These are phyloP conservation scores for Castanea crenata DNA, from an alignment of 306 rosid species.

Conservation along the genomic window DNA sequence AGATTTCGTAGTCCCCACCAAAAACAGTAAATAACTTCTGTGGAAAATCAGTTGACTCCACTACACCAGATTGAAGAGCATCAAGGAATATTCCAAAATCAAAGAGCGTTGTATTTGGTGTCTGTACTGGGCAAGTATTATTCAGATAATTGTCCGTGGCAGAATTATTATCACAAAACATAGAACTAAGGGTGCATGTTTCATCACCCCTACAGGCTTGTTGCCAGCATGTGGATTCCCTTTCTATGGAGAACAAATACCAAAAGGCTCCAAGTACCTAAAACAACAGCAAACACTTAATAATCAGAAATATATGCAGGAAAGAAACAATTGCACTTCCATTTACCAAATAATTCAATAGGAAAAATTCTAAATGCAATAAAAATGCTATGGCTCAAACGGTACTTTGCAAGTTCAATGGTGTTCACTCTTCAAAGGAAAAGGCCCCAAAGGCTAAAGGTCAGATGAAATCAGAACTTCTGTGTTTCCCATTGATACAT, in stretches of 20 bases:
- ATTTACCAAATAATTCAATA: neutral
- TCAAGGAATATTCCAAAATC: slow-evolving; percentile 87
- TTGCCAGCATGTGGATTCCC: slow-evolving; percentile 91
- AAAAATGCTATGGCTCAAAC: neutral
- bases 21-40: slow-evolving; percentile 84
- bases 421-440: neutral
- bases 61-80: slow-evolving; percentile 90
- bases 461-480: neutral
- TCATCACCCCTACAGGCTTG: slow-evolving; percentile 37
- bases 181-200: slow-evolving; percentile 29
- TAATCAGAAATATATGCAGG: slow-evolving; percentile 28
- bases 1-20: slow-evolving; percentile 95
- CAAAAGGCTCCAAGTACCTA: slow-evolving; percentile 93
- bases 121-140: slow-evolving; percentile 60
- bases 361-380: neutral
- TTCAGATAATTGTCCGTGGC: slow-evolving; percentile 32
- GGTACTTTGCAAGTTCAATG: neutral
- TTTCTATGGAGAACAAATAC: slow-evolving; percentile 83
- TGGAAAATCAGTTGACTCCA: slow-evolving; percentile 70
- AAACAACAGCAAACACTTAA: slow-evolving; percentile 28
- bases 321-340: neutral
- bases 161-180: slow-evolving; percentile 46
- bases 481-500: neutral
- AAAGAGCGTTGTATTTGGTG: slow-evolving; percentile 33
- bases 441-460: neutral